These are phyloP conservation scores for Fistulinella cinereoalba DNA, from an alignment of 1,284 basidiomycete species.

Conservation along the genomic window DNA sequence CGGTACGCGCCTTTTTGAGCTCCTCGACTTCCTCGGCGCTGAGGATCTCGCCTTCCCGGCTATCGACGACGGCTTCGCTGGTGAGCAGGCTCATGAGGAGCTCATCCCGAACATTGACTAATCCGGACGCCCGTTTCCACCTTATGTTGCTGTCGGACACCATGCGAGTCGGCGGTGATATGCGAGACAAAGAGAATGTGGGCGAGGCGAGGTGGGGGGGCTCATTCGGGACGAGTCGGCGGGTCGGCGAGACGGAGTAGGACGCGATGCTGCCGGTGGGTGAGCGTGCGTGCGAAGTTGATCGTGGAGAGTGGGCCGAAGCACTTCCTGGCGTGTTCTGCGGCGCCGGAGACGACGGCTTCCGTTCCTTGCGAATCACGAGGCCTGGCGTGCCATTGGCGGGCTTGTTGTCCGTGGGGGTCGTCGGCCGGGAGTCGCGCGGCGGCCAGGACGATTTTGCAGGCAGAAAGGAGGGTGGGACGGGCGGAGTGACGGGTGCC, in stretches of 20 bases:
- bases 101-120: conserved; percentile 64
- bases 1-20: conserved; percentile 72
- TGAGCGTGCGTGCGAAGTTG: conserved; percentile 17
- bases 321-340: conserved; percentile 26
- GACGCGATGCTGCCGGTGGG: conserved; percentile 23
- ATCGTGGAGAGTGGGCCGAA: conserved; percentile 24
- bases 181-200: conserved; percentile 41
- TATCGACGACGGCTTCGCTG: conserved; percentile 84
- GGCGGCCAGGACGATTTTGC: conserved; percentile 48
- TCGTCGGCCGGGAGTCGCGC: conserved; percentile 31
- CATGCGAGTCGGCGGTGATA: conserved; percentile 25
- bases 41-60: conserved; percentile 70
- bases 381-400: conserved; percentile 45
- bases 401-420: conserved; percentile 29
- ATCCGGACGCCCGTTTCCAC: conserved; percentile 42
- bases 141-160: conserved; percentile 35
- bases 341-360: conserved; percentile 26
- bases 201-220: conserved; percentile 30
- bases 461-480: conserved; percentile 14
- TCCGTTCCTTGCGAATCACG: conserved; percentile 54
- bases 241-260: conserved; percentile 27
- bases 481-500: conserved; percentile 22
- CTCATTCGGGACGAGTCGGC: conserved; percentile 27
- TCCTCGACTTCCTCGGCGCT: conserved; percentile 87
- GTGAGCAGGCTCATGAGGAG: conserved; percentile 80